Evolutionary conservation across 495 filamentous ascomycete species (phyloP), one percentile per base, ranked within the genome.

Genomic region (Penicillium parvum): DNA sequence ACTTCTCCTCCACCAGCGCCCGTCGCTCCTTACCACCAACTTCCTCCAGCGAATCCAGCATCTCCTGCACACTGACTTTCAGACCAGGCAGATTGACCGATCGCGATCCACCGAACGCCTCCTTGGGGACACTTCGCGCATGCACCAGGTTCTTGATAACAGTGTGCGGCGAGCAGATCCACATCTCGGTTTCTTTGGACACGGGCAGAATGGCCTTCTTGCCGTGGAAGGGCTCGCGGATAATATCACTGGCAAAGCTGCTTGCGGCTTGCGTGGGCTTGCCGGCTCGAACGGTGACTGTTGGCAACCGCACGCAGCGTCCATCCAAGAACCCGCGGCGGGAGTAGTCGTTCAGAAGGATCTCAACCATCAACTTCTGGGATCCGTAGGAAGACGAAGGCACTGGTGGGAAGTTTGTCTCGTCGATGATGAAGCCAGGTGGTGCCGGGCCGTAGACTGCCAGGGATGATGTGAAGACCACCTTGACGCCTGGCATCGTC

Each of bases 301-400:
- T 90, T 0, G 87, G 87, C 18, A 92, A 79, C 1, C 87, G 78
- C 34, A 84, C 71, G 10, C 73, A 68, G 7, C 84, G 72, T 0
- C 76, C 86, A 47, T 88, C 78, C 32, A 92, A 51, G 56, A 79
- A 79, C 0, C 82, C 81, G 26, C 79, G 76, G 5, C 87, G 77
- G 20, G 82, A 82, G 64, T 85, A 81, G 52, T 90, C 86, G 55
- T 86, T 90, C 52, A 92, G 60, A 18, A 88, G 66, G 7, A 72
- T 73, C 68, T 92, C 87, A 50, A 75, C 73, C 47, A 89, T 81
- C 49, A 89, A 71, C 64, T 92, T 92, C 68, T 90, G 81, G 37
- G 83, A 76, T 35, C 87, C 87, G 55, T 91, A 91, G 8, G 79
- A 84, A 7, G 79, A 76, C 41, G 79, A 68, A 5, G 87, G 87